These are phyloP conservation scores for Peronospora destructor DNA, from an alignment of 352 stramenopile species.

Conservation along the genomic window DNA sequence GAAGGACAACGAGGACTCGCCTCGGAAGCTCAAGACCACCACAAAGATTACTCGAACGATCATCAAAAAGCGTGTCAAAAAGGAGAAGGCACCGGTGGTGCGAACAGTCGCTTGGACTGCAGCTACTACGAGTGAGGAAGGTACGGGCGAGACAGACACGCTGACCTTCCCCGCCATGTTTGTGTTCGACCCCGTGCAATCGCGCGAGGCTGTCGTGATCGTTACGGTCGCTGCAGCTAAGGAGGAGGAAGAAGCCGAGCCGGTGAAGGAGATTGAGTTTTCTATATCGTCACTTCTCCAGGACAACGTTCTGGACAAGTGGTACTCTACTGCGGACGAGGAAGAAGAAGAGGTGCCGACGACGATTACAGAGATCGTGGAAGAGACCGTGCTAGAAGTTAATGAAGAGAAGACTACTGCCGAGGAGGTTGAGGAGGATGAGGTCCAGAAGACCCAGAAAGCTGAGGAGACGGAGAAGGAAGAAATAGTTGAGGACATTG, in stretches of 20 bases:
- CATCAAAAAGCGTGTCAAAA: slow-evolving; percentile 53
- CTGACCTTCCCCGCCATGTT: slow-evolving; percentile 56
- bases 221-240: slow-evolving; percentile 47
- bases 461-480: slow-evolving; percentile 12
- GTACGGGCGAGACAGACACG: slow-evolving; percentile 4
- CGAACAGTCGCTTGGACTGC: slow-evolving; percentile 35
- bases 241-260: slow-evolving; percentile 43
- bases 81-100: slow-evolving; percentile 40
- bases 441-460: slow-evolving; percentile 8
- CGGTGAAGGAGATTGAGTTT: slow-evolving; percentile 76
- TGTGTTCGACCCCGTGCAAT: slow-evolving; percentile 79
- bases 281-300: slow-evolving; percentile 70
- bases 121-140: slow-evolving; percentile 3
- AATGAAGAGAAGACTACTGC: slow-evolving; percentile 15
- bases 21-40: slow-evolving; percentile 46
- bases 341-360: slow-evolving; percentile 32
- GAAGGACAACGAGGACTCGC: slow-evolving; percentile 31
- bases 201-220: slow-evolving; percentile 67
- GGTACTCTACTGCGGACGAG: slow-evolving; percentile 57
- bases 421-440: slow-evolving; percentile 11
- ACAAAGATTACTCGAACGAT: slow-evolving; percentile 53
- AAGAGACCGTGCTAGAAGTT: slow-evolving; percentile 19
- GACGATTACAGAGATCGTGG: slow-evolving; percentile 28
- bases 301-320: slow-evolving; percentile 50
- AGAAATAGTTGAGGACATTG: slow-evolving; percentile 8